phyloP scores from a whole-genome alignment of 805 yeast species.

The Cyberlindnera subsufficiens region DNA sequence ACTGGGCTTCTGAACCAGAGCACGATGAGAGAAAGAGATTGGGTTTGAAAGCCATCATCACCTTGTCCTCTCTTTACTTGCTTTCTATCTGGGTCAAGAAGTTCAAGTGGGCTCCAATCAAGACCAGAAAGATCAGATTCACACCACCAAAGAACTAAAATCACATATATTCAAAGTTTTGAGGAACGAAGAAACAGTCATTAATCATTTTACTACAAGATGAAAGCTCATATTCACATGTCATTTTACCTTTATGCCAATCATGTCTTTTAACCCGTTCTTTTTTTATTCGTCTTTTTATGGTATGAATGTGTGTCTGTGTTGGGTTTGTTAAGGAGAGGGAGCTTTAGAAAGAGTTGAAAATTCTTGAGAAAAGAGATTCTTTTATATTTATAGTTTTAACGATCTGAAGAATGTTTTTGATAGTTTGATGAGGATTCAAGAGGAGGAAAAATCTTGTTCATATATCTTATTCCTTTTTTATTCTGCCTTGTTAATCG shows the following conservation, averaged over 20 bases:
- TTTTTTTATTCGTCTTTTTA: conserved; percentile 1
- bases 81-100: conserved; percentile 88
- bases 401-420: conserved; percentile 7
- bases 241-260: conserved; percentile 1
- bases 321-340: background rate
- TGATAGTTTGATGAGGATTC: background rate
- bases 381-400: conserved; percentile 10
- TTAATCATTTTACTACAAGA: background rate
- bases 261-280: conserved; percentile 3
- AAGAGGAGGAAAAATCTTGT: conserved; percentile 6
- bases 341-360: background rate
- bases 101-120: conserved; percentile 96
- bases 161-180: background rate
- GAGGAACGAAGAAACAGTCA: background rate
- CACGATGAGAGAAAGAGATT: conserved; percentile 96
- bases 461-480: conserved; percentile 5
- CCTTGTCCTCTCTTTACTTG: conserved; percentile 73
- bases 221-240: background rate
- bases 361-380: background rate
- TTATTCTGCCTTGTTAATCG: background rate
- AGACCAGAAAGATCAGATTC: conserved; percentile 90
- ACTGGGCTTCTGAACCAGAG: conserved; percentile 99
- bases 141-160: conserved; percentile 77
- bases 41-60: conserved; percentile 88
- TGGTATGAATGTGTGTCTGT: conserved; percentile 1